Evolutionary conservation across 768 basidiomycete species (phyloP), one percentile per base, ranked within the genome.

Genomic region (Chlorophyllum brunneum): DNA sequence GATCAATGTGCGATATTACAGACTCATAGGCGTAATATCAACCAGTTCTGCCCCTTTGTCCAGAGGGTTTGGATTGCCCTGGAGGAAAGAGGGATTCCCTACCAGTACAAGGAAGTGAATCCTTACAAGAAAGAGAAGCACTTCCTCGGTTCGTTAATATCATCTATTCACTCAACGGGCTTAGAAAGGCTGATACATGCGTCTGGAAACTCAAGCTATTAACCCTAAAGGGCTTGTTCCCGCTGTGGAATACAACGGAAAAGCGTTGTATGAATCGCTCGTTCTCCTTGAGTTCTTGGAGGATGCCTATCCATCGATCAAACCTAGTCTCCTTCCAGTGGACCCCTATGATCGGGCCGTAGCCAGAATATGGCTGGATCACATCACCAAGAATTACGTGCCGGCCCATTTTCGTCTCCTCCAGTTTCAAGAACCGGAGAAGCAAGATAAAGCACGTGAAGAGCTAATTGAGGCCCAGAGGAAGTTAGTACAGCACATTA

Each of bases 221-320:
- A 86, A 85, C 54, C 85, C 86, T 0, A 83, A 81, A 59, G 86
- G 86, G 4, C 75, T 87, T 38, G 85, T 88, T 9, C 85, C 86
- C 0, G 74, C 72, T 1, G 60, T 73, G 9, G 70, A 72, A 44
- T 70, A 82, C 61, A 76, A 78, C 47, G 77, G 78, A 50, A 76
- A 73, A 51, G 79, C 82, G 1, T 61, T 88, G 4, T 83, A 86
- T 66, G 85, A 87, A 57, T 82, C 80, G 3, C 72, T 82, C 48
- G 70, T 86, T 43, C 65, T 87, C 39, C 75, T 76, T 64, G 83
- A 87, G 63, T 83, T 83, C 63, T 70, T 87, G 53, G 84, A 87
- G 58, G 85, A 87, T 45, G 74, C 77, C 3, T 82, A 75, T 61
- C 74, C 77, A 1, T 44, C 56, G 7, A 54, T 73, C 54, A 69